These are phyloP conservation scores for Acacia melanoxylon DNA, from an alignment of 306 rosid species.

Conservation along the genomic window DNA sequence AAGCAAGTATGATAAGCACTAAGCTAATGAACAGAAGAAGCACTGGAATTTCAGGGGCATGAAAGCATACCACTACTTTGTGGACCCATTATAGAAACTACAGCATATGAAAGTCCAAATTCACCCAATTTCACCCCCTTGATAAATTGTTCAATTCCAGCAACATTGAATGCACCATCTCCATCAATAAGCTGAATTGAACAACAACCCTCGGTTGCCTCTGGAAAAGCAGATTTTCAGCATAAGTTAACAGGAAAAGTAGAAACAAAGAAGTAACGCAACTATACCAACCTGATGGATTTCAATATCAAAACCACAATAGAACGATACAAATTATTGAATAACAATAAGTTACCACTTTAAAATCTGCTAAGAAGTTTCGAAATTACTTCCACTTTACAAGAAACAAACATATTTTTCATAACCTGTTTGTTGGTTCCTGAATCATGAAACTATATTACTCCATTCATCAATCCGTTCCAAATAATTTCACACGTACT, in stretches of 20 bases:
- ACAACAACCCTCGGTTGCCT: conserved; percentile 42
- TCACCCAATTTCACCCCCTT: conserved; percentile 67
- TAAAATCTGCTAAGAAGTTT: background rate
- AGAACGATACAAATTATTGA: background rate
- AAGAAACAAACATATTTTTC: background rate
- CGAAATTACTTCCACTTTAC: background rate
- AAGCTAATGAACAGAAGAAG: conserved; percentile 10
- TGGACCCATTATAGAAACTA: conserved; percentile 94
- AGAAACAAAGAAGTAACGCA: background rate
- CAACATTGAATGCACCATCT: conserved; percentile 71
- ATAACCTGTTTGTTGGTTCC: background rate
- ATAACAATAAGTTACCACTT: background rate
- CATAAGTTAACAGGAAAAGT: conserved; percentile 15
- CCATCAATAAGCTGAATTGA: conserved; percentile 93
- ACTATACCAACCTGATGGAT: background rate
- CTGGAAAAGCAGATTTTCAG: conserved; percentile 41
- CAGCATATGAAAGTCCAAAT: conserved; percentile 88
- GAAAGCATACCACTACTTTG: conserved; percentile 86
- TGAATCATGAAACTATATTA: conserved; percentile 11
- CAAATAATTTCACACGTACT: conserved; percentile 24
- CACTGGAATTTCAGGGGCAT: conserved; percentile 4
- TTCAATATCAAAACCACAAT: background rate
- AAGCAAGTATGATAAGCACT: background rate
- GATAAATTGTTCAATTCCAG: conserved; percentile 67
- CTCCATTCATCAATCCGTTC: conserved; percentile 32